Evolutionary conservation across 768 basidiomycete species (phyloP), one percentile per base, ranked within the genome.

Genomic region (Tephrocybe sp.): DNA sequence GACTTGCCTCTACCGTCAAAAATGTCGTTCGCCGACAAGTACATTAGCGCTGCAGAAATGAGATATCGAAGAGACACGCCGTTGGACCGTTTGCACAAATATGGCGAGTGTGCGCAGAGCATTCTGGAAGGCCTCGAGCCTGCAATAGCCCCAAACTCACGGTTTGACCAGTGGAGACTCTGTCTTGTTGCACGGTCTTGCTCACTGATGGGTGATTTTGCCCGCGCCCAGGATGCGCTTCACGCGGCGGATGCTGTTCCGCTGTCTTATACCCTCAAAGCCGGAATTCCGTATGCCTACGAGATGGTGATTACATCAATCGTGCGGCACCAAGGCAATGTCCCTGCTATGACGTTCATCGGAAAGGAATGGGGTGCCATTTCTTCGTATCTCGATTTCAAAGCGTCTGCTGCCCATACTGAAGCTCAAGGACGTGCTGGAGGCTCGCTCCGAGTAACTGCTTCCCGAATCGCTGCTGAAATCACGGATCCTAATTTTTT

Each of bases 341-440:
- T 55, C 4, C 60, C 60, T 7, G 70, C 69, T 7, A 57, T 82
- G 28, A 67, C 73, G 39, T 62, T 73, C 24, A 53, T 80, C n/a
- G 51, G 72, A 28, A 55, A 59, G 26, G 67, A 80, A 27, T 76
- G 74, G 74, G 44, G 49, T 0, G 49, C 59, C 36, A 37, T 78
- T 22, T 58, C 59, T 3, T 36, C 54, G 6, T 61, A 67, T 49
- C 53, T 65, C 5, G 27, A 31, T 13, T 38, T 27, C 9, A 31
- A 18, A 12, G 21, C 47, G 5, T 32, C 38, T 19, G 32, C 22
- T 7, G 18, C 43, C 41, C 31, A 49, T 3, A 16, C 31, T 13
- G 31, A 24, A 19, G 12, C 32, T 31, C 36, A 35, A 22, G 36
- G 22, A 28, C 37, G 18, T 2, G 47, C 41, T 3, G 49, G 45